Base-by-base conservation (phyloP, 164 flowering plant genomes). In the Vitis amurensis region DNA sequence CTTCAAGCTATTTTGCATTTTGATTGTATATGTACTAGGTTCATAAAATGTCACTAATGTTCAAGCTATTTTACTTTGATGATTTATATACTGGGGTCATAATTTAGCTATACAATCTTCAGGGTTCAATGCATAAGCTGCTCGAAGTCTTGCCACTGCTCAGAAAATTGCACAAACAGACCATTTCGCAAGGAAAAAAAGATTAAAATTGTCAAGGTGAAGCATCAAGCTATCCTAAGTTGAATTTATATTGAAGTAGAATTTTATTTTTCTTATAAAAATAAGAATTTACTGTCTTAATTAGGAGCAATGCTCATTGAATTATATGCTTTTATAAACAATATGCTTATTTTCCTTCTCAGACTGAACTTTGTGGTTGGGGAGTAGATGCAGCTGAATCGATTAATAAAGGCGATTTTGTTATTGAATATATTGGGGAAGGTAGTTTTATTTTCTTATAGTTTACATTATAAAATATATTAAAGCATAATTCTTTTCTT, bases 351-450 rank as follows among this genome's bases (percentile, higher is more conserved):
- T 68, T 68, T 58, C 61, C 67, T 77, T 82, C 30, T 51, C 81
- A 95, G 99, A 95, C 99, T 48, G 87, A 84, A 75, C 75, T 63
- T 61, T 95, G 99, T 82, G 99, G 99, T 71, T 95, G 99, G 99
- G 99, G 99, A 70, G 97, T 87, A 62, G 93, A 83, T 83, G 91
- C 98, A 62, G 90, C 90, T 79, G 98, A 91, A 78, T 50, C 87
- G 8, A 84, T 95, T 52, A 84, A 74, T 31, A 83, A 89, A 77
- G 97, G 91, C 63, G 97, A 90, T 8, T 95, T 92, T 73, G 71
- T 95, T 37, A 81, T 93, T 57, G 99, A 95, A 80, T 95, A 95
- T 75, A 81, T 90, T 72, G 99, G 99, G 52, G 99, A 95, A 95
- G 99, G 99, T 95, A 81, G 49, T 59, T 37, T 63, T 30, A 12